Evolutionary conservation across 2,329 filamentous ascomycete species (phyloP).

Genomic region (Pyrenophora teres): DNA sequence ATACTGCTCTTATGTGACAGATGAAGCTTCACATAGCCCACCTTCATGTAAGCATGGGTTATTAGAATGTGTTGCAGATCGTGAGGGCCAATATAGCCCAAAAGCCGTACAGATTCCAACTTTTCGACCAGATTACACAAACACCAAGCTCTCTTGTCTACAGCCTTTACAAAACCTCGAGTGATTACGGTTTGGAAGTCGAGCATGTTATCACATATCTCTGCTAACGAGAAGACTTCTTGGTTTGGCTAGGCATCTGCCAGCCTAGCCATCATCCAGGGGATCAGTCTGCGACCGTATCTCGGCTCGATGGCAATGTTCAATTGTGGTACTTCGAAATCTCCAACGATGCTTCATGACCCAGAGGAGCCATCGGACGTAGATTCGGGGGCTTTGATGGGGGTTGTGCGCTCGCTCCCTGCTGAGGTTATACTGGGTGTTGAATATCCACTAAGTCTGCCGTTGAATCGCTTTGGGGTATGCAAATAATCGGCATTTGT

Average conservation of each 20-base stretch:
- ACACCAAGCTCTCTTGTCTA: conserved; percentile 43
- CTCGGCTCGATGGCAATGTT: no score
- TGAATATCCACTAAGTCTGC: conserved; percentile 10
- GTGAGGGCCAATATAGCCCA: conserved; percentile 36
- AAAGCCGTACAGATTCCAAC: conserved; percentile 19
- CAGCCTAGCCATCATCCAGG: conserved; percentile 28
- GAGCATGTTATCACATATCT: conserved; percentile 4
- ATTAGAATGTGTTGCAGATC: conserved; percentile 48
- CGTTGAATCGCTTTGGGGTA: conserved; percentile 1
- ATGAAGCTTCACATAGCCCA: conserved; percentile 40
- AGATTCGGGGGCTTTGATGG: no score
- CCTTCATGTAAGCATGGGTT: conserved; percentile 47
- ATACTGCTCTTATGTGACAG: conserved; percentile 29
- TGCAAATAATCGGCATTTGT: conserved; percentile 8
- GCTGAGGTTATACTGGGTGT: conserved; percentile 5
- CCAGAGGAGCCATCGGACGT: no score
- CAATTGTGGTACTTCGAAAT: no score
- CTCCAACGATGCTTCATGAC: no score
- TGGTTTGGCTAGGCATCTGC: conserved; percentile 25
- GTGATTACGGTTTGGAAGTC: conserved; percentile 33
- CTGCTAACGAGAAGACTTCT: conserved; percentile 23
- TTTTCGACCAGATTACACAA: conserved; percentile 30
- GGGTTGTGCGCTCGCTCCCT: background rate
- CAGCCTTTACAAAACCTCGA: conserved; percentile 34
- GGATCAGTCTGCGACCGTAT: conserved; percentile 28